These are phyloP conservation scores for Rhizopus delemar DNA, from an alignment of 371 early-diverging fungal species.

Conservation along the genomic window DNA sequence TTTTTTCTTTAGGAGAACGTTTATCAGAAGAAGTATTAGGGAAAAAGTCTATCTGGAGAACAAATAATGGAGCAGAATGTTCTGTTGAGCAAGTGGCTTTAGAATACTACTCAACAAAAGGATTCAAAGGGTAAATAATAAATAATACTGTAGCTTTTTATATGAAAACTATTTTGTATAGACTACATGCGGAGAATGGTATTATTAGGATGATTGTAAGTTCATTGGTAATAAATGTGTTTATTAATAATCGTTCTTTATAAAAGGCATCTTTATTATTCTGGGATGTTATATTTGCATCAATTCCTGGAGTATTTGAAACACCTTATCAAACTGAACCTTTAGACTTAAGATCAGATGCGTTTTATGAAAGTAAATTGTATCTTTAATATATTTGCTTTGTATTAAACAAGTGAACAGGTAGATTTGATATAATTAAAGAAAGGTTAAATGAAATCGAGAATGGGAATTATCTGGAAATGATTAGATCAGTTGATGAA, in stretches of 20 bases:
- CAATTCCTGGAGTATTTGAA: conserved; percentile 73
- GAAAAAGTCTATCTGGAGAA: conserved; percentile 49
- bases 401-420: conserved; percentile 14
- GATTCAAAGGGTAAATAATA: conserved; percentile 52
- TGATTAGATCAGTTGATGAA: conserved; percentile 50
- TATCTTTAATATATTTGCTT: not conserved
- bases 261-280: conserved; percentile 61
- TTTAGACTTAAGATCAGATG: conserved; percentile 67
- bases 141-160: not conserved
- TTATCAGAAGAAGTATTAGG: conserved; percentile 33
- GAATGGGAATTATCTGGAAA: conserved; percentile 35
- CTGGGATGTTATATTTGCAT: conserved; percentile 73
- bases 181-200: conserved; percentile 68
- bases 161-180: conserved; percentile 8
- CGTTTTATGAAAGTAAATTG: conserved; percentile 61
- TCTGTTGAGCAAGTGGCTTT: conserved; percentile 64
- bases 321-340: conserved; percentile 74
- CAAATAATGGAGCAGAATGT: conserved; percentile 55
- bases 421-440: conserved; percentile 56
- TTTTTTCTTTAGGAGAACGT: conserved; percentile 33
- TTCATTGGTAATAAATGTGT: not conserved
- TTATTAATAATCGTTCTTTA: not conserved
- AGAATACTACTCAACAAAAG: conserved; percentile 58
- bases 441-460: conserved; percentile 52
- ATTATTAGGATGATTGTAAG: conserved; percentile 56